A percentile compares a stretch with the other conserved stretches of the same genome.
Conservation (phyloP, 139 green algal genomes). For the Chlamydomonas schloesseri region DNA sequence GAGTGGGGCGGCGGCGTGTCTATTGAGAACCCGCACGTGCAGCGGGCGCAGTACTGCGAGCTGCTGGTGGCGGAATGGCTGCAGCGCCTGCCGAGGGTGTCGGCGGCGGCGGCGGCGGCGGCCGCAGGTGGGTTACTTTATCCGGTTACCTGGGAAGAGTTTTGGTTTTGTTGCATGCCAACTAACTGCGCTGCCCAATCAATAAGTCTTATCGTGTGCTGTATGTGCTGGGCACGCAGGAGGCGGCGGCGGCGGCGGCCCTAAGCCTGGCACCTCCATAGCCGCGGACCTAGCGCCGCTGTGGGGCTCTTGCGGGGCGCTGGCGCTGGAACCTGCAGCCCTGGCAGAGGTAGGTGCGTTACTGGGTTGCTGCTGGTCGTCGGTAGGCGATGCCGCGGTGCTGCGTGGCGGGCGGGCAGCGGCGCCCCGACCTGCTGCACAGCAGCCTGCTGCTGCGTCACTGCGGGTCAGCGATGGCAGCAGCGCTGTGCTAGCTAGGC, state of each 20-base stretch:
- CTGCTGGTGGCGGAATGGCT: constrained; percentile 72
- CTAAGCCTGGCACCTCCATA: constrained; percentile 58
- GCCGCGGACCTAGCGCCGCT: constrained; percentile 84
- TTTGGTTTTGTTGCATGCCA: no score
- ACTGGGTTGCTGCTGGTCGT: no score
- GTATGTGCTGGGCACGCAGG: background rate
- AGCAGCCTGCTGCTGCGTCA: no score
- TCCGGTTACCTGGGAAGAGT: no score
- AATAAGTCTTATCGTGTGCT: no score
- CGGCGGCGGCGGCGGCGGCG: background rate
- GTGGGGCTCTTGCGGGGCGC: constrained; percentile 75
- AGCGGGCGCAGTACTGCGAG: constrained; percentile 89
- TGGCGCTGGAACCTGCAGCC: constrained; percentile 75
- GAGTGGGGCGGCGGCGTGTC: constrained; percentile 89
- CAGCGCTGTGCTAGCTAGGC: no score
- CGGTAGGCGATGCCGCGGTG: no score
- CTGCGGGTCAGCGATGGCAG: no score
- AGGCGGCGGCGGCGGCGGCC: background rate
- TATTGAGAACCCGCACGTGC: constrained; percentile 89
- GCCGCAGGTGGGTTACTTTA: no score
- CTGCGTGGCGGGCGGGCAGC: no score
- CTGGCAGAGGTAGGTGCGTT: constrained; percentile 29
- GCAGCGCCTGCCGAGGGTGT: constrained; percentile 45
- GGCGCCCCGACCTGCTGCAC: no score
- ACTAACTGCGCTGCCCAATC: no score